Base-by-base conservation (phyloP, 345 rosid species). In the Gossypium arboreum region DNA sequence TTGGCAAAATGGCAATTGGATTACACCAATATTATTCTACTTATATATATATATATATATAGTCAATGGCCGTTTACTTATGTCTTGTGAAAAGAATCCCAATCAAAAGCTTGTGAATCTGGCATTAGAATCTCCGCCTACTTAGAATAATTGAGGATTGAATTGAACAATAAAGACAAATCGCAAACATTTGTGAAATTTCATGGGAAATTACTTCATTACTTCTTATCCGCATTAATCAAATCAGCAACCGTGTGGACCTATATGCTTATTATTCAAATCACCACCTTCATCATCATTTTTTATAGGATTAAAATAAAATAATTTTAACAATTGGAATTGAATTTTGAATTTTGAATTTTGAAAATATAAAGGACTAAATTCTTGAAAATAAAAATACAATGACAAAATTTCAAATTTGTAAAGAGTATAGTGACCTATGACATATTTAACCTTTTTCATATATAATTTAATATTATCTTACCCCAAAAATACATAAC, bases 201-300 rank as follows among this genome's bases (percentile, higher is more conserved):
- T 41, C 59, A 2, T 64, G 48, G 68, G 68, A 64, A 64, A 64
- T 51, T 64, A 39, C 48, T 41, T 17, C 68, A 63, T 39, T 62
- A 16, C 66, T 57, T 57, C 61, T 20, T 9, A 57, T 16, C 45
- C 45, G 39, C 22, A 9, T 10, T 4, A n/a, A 58, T 58, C 34
- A 17, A n/a, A 64, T 41, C 15, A 41, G 3, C 15, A 41, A n/a
- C 50, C 25, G 50, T 41, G 15, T 64, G 50, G 6, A 41, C 13
- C 27, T 61, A n/a, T 12, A 41, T 12, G 12, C 7, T 15, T 34
- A 1, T 34, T 34, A 34, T 17, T 39, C 47, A 1, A 63, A 63
- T 39, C 24, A 39, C 43, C 7, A 63, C 44, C 15, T 61, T 17
- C n/a, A 12, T 60, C 1, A 9, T 22, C 12, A 20, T 57, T 9